A percentile compares a stretch with the other conserved stretches of the same genome.
These are phyloP conservation scores for Phytomonas sp. DNA, from an alignment of 208 protist species.

Conservation along the genomic window DNA sequence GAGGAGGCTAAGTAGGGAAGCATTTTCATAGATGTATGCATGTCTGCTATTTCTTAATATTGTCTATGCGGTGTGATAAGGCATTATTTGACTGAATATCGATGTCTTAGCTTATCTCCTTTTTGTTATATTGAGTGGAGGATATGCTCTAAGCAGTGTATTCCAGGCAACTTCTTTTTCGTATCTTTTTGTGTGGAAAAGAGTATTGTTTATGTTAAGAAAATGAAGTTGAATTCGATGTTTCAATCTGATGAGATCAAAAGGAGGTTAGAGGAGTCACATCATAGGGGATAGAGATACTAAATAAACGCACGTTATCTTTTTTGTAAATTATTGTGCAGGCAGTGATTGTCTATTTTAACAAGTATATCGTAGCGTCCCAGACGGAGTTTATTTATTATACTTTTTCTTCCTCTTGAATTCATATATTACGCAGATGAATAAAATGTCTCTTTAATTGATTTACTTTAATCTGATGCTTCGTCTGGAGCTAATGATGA, in stretches of 20 bases:
- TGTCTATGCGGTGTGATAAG: not conserved
- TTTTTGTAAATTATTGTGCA: not conserved
- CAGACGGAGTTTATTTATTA: not conserved
- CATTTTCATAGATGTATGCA: constrained; percentile 8
- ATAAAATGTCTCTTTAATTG: not conserved
- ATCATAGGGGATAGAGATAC: not conserved
- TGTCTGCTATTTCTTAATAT: constrained; percentile 3
- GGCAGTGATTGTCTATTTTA: not conserved
- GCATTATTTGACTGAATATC: not conserved
- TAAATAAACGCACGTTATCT: not conserved
- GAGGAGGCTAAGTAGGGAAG: not conserved
- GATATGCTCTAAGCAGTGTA: not conserved
- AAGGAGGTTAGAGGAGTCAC: not conserved
- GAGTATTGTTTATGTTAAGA: not conserved
- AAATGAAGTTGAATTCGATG: not conserved
- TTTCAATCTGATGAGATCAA: not conserved
- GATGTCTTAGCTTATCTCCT: not conserved
- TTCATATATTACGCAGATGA: not conserved
- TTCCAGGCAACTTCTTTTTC: not conserved
- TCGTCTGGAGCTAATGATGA: not conserved
- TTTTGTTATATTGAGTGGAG: not conserved
- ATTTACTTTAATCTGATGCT: not conserved
- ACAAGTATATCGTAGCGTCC: not conserved
- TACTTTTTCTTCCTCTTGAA: not conserved
- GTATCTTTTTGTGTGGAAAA: constrained; percentile 1